Evolutionary conservation across 2,329 filamentous ascomycete species (phyloP).

Genomic region (Colletotrichum siamense): DNA sequence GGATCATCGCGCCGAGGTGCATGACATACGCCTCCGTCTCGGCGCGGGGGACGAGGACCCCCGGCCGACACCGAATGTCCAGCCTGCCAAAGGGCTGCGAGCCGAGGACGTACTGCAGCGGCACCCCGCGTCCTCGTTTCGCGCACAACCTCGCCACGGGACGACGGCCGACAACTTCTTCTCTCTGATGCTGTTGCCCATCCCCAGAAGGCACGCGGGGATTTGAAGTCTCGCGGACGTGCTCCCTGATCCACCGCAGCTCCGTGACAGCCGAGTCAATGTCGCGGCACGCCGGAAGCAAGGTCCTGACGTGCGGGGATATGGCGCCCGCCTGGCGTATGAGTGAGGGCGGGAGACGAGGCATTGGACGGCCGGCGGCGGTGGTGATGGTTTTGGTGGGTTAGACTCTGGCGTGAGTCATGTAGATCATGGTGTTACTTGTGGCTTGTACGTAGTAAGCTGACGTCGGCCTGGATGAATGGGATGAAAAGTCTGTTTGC

Average conservation of each 20-base stretch:
- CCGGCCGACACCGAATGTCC: conserved; percentile 76
- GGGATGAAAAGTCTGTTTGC: background rate
- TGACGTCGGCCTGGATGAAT: background rate
- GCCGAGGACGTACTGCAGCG: conserved; percentile 89
- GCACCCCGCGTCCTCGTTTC: conserved; percentile 65
- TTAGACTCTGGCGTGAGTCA: background rate
- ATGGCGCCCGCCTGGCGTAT: conserved; percentile 58
- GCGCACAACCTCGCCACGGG: conserved; percentile 45
- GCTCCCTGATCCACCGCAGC: conserved; percentile 74
- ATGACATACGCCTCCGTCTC: conserved; percentile 75
- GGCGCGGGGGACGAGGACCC: conserved; percentile 85
- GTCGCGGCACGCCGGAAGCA: conserved; percentile 70
- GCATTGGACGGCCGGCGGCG: conserved; percentile 51
- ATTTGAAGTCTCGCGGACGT: conserved; percentile 40
- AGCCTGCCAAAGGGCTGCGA: conserved; percentile 87
- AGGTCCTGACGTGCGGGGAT: conserved; percentile 60
- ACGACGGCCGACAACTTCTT: background rate
- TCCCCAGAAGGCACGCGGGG: background rate
- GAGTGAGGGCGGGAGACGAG: conserved; percentile 65
- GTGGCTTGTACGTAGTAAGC: background rate
- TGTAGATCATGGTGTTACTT: background rate
- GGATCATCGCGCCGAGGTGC: conserved; percentile 54
- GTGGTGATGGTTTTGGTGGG: background rate
- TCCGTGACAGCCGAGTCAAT: conserved; percentile 70
- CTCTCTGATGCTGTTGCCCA: background rate